Conservation (phyloP, 179 eudicot species). For the Actinidia arguta region DNA sequence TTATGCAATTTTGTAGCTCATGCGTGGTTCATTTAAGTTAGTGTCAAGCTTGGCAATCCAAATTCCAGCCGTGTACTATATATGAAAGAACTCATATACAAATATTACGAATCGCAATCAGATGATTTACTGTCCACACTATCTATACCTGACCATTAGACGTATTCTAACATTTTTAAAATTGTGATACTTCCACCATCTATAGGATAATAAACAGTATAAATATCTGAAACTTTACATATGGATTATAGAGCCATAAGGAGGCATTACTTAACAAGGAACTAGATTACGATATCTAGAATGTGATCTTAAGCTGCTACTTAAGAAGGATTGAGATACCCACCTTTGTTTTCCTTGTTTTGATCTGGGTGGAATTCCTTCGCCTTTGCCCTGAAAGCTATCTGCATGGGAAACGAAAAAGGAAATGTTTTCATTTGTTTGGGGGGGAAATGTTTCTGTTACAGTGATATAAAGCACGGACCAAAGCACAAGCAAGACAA, state of each 20-base stretch:
- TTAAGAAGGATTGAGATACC: background rate
- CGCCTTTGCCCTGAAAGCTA: slow-evolving; percentile 95
- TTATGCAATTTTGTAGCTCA: background rate
- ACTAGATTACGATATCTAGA: background rate
- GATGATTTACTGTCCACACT: background rate
- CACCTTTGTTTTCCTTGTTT: slow-evolving; percentile 90
- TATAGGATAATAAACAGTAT: background rate
- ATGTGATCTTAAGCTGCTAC: background rate
- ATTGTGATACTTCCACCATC: background rate
- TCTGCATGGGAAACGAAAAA: slow-evolving; percentile 48
- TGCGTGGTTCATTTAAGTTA: background rate
- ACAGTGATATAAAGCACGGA: background rate
- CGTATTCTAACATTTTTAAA: background rate
- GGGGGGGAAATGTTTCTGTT: background rate
- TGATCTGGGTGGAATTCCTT: slow-evolving; percentile 97
- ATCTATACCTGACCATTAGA: background rate
- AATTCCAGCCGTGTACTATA: too few relatives aligned
- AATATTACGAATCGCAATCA: background rate
- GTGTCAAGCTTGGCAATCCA: too few relatives aligned
- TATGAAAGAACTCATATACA: too few relatives aligned
- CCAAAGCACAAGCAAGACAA: background rate
- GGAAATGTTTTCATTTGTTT: background rate
- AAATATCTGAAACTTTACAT: background rate
- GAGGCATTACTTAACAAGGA: slow-evolving; percentile 44
- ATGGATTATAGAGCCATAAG: background rate